Percentiles rank a stretch among this genome's conserved stretches.
Conservation (phyloP, 2,329 filamentous ascomycete species). For the Fusarium kyushuense region DNA sequence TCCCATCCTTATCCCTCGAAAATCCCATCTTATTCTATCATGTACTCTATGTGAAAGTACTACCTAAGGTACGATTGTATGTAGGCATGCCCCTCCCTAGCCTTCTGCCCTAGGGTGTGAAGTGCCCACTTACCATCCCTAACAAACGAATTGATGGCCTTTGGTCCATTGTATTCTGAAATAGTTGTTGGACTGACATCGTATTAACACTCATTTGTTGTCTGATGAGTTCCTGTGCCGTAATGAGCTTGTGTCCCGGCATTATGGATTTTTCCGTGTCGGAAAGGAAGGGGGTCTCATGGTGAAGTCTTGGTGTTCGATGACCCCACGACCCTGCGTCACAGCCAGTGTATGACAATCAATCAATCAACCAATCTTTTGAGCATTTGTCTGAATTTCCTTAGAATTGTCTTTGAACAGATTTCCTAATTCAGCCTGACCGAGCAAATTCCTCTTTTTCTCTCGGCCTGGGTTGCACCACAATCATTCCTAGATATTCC, state of each 20-base stretch:
- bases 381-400: background rate
- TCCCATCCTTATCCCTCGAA: slow-evolving; percentile 33
- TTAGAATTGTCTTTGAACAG: background rate
- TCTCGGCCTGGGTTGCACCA: background rate
- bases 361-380: background rate
- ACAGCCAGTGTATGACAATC: background rate
- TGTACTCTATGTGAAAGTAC: background rate
- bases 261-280: background rate
- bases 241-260: background rate
- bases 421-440: background rate
- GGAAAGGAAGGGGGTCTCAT: slow-evolving; percentile 23
- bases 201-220: background rate
- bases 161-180: background rate
- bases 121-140: slow-evolving; percentile 14
- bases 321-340: slow-evolving; percentile 26
- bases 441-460: too few relatives aligned
- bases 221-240: background rate
- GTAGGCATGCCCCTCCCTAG: slow-evolving; percentile 2
- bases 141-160: background rate
- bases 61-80: too few relatives aligned
- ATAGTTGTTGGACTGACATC: background rate
- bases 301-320: slow-evolving; percentile 18
- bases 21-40: slow-evolving; percentile 22
- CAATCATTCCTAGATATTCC: background rate
- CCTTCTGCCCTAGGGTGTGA: slow-evolving; percentile 3